phyloP scores from a whole-genome alignment of 192 early-diverging fungal genomes.

The Backusella psychrophila region DNA sequence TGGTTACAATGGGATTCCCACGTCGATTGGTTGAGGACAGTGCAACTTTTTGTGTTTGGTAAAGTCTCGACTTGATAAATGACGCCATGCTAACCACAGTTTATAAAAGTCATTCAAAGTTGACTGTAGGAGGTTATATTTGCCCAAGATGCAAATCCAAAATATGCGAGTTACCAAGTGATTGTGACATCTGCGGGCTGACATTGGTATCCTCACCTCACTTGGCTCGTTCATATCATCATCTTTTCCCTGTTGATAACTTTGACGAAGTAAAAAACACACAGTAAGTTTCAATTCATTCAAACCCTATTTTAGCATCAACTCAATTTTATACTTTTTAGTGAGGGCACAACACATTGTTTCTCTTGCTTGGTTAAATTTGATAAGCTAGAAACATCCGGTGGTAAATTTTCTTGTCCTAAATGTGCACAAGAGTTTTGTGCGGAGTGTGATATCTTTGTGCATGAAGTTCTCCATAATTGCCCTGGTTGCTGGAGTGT shows the following conservation, averaged over 20 bases:
- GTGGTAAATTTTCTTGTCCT: conserved; percentile 66
- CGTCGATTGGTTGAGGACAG: conserved; percentile 42
- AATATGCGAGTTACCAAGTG: conserved; percentile 87
- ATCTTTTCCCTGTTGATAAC: conserved; percentile 90
- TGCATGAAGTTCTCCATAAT: conserved; percentile 91
- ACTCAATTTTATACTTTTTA: conserved; percentile 15
- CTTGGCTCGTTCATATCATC: conserved; percentile 90
- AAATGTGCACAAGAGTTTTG: conserved; percentile 81
- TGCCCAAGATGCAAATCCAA: conserved; percentile 84
- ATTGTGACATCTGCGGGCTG: conserved; percentile 88
- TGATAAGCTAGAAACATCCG: conserved; percentile 26
- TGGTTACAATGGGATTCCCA: conserved; percentile 96
- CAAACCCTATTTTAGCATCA: conserved; percentile 17
- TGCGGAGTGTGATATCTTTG: conserved; percentile 89
- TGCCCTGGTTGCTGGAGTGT: conserved; percentile 71
- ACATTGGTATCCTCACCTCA: conserved; percentile 88
- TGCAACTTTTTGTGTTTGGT: conserved; percentile 80
- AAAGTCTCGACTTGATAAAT: not conserved
- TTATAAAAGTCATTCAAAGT: conserved; percentile 61
- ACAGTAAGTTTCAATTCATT: conserved; percentile 21
- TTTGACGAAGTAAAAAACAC: conserved; percentile 65
- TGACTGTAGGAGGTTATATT: conserved; percentile 70
- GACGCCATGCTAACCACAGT: not conserved
- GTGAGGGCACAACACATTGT: conserved; percentile 40
- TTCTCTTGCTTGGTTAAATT: conserved; percentile 50